These are phyloP conservation scores for Tylopilus cervinicoccineus DNA, from an alignment of 768 basidiomycete species.

Conservation along the genomic window DNA sequence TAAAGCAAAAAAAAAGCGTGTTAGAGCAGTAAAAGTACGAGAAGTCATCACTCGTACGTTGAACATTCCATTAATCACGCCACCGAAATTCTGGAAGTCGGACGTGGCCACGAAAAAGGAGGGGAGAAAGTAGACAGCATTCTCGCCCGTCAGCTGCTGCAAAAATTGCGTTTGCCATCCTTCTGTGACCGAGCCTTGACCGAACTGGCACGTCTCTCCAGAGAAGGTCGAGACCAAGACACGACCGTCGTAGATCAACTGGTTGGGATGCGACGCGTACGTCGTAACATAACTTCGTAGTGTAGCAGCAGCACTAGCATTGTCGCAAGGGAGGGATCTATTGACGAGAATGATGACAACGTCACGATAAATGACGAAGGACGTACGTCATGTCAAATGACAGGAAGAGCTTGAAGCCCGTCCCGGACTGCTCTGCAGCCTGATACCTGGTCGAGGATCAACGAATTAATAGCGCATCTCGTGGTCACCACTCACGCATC, in stretches of 20 bases:
- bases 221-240: conserved; percentile 69
- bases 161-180: conserved; percentile 60
- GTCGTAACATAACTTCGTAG: conserved; percentile 54
- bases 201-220: conserved; percentile 67
- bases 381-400: conserved; percentile 77
- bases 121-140: conserved; percentile 58
- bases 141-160: conserved; percentile 41
- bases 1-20: conserved; percentile 23
- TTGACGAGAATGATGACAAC: neutral
- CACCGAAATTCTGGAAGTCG: conserved; percentile 39
- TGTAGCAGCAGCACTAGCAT: conserved; percentile 43
- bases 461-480: conserved; percentile 8
- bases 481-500: conserved; percentile 48
- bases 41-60: conserved; percentile 39
- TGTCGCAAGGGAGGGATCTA: conserved; percentile 54
- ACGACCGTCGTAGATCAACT: conserved; percentile 43
- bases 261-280: conserved; percentile 55
- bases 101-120: conserved; percentile 62
- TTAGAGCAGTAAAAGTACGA: conserved; percentile 6
- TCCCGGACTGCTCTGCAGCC: conserved; percentile 50
- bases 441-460: conserved; percentile 40
- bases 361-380: neutral
- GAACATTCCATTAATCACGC: conserved; percentile 55
- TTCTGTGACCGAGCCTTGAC: conserved; percentile 44
- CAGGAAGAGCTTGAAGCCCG: conserved; percentile 68